A percentile compares a stretch with the other conserved stretches of the same genome.
These are phyloP conservation scores for Zelonia costaricensis DNA, from an alignment of 208 protist species.

Conservation along the genomic window DNA sequence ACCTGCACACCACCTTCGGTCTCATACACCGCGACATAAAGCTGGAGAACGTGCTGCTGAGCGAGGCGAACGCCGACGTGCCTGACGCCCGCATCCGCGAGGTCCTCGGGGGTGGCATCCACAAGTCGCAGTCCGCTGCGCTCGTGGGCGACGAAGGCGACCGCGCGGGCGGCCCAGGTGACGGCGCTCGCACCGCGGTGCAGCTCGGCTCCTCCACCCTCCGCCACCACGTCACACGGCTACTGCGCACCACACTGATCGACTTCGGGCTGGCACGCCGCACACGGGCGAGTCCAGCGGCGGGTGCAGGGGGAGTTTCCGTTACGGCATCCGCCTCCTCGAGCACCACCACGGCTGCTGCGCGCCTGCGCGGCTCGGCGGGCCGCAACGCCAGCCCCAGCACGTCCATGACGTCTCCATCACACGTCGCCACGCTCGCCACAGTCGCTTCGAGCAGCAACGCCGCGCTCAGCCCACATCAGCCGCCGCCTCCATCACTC, in stretches of 20 bases:
- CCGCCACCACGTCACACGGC: slow-evolving; percentile 21
- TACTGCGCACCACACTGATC: slow-evolving; percentile 74
- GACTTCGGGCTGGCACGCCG: slow-evolving; percentile 79
- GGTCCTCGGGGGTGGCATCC: slow-evolving; percentile 35
- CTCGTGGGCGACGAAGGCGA: neutral
- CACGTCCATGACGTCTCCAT: slow-evolving; percentile 13
- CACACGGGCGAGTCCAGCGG: slow-evolving; percentile 23
- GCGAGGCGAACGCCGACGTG: slow-evolving; percentile 29
- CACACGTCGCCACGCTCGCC: neutral
- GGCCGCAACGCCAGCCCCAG: slow-evolving; percentile 7
- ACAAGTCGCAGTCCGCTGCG: slow-evolving; percentile 19
- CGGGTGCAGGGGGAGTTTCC: too few species aligned
- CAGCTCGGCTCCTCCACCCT: slow-evolving; percentile 2
- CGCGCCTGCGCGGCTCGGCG: slow-evolving; percentile 1
- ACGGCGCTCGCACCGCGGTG: neutral
- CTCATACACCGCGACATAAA: slow-evolving; percentile 88
- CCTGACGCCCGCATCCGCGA: slow-evolving; percentile 36
- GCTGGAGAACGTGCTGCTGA: slow-evolving; percentile 78
- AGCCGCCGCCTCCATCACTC: neutral
- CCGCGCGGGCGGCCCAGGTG: neutral
- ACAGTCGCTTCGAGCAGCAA: neutral
- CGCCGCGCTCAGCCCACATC: neutral
- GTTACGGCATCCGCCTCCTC: too few species aligned
- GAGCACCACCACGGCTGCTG: neutral
- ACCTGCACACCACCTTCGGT: slow-evolving; percentile 66